Percentiles rank a stretch among this genome's conserved stretches.
phyloP scores from a whole-genome alignment of 1,284 basidiomycete species.

The Ganoderma meredithae region DNA sequence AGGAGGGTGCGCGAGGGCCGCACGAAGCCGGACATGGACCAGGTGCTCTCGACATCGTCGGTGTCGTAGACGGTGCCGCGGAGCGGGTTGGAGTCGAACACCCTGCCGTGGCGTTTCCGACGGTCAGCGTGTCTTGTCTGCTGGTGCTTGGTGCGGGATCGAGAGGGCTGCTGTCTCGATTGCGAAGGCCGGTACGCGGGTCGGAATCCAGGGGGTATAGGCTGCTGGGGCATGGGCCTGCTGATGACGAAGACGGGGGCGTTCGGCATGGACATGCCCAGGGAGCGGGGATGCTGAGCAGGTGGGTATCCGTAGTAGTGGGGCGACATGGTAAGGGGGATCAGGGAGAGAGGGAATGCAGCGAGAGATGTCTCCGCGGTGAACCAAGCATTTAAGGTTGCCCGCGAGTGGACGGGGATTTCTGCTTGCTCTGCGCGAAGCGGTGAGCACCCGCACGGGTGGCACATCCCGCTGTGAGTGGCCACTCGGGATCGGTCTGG shows the following conservation, averaged over 20 bases:
- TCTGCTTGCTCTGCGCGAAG: slow-evolving; percentile 9
- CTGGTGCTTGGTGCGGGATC: slow-evolving; percentile 7
- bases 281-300: slow-evolving; percentile 17
- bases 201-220: slow-evolving; percentile 9
- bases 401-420: background rate
- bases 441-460: slow-evolving; percentile 21
- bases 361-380: slow-evolving; percentile 14
- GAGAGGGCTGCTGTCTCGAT: slow-evolving; percentile 7
- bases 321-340: slow-evolving; percentile 21
- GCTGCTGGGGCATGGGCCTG: slow-evolving; percentile 31
- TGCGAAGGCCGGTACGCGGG: slow-evolving; percentile 15
- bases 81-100: slow-evolving; percentile 26
- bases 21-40: slow-evolving; percentile 31
- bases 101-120: slow-evolving; percentile 28
- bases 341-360: slow-evolving; percentile 20
- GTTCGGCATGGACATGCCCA: slow-evolving; percentile 33
- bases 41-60: slow-evolving; percentile 30
- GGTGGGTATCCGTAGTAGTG: slow-evolving; percentile 27
- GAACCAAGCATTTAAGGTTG: slow-evolving; percentile 7
- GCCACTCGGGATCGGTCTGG: slow-evolving; percentile 20
- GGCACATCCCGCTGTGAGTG: slow-evolving; percentile 13
- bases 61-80: slow-evolving; percentile 16
- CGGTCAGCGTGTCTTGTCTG: slow-evolving; percentile 17
- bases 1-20: slow-evolving; percentile 6
- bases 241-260: slow-evolving; percentile 28